Percentiles rank a stretch among this genome's conserved stretches.
phyloP scores from a whole-genome alignment of 2,329 filamentous ascomycete genomes.

The Rhexocercosporidium sp. region DNA sequence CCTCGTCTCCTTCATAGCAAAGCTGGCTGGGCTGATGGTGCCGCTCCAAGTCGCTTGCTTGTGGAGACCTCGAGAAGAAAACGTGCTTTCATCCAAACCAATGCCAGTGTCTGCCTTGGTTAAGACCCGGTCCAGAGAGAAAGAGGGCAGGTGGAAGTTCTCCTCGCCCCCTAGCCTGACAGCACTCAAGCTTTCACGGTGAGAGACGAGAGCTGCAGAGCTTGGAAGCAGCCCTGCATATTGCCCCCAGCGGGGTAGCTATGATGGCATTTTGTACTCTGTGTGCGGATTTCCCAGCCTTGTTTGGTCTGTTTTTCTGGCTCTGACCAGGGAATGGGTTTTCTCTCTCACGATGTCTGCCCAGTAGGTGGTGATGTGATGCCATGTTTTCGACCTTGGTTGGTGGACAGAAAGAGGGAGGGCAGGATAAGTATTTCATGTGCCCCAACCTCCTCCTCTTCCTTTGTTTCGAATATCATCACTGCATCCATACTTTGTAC shows the following conservation, averaged over 20 bases:
- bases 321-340: slow-evolving; percentile 1
- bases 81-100: background rate
- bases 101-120: background rate
- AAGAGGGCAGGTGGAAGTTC: background rate
- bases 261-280: slow-evolving; percentile 6
- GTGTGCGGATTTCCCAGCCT: background rate
- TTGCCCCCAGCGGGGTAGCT: slow-evolving; percentile 5
- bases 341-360: background rate
- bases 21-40: background rate
- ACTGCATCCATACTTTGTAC: background rate
- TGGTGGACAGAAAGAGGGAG: background rate
- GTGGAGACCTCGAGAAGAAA: background rate
- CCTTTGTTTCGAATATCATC: background rate
- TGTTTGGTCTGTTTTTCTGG: background rate
- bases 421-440: slow-evolving; percentile 4
- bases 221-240: slow-evolving; percentile 7
- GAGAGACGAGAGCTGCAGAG: background rate
- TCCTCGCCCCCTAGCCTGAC: too few relatives aligned
- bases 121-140: background rate
- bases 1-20: background rate
- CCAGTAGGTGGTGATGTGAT: background rate
- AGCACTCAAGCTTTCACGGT: background rate
- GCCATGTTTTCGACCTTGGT: slow-evolving; percentile 5
- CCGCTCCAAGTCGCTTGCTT: background rate
- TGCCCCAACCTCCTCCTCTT: background rate